A percentile compares a stretch with the other conserved stretches of the same genome.
Evolutionary conservation across 306 rosid genomes (phyloP).

Genomic region (Betula pendula): DNA sequence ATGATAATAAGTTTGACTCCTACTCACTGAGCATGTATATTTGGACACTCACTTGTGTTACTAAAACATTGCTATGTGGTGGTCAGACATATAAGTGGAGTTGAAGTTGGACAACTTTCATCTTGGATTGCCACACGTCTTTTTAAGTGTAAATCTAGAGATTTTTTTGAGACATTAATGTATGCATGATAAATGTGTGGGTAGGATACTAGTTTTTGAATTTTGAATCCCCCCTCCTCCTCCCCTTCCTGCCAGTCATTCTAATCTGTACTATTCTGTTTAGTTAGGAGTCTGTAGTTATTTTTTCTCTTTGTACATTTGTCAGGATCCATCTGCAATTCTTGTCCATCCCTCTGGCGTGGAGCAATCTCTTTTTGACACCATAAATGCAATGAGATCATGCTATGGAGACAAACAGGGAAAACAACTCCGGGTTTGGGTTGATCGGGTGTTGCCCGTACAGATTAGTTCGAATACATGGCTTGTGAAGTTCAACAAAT

Average conservation of each 20-base stretch:
- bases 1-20: neutral
- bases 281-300: constrained; percentile 1
- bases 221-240: neutral
- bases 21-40: neutral
- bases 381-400: constrained; percentile 36
- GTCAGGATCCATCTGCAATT: constrained; percentile 57
- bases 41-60: neutral
- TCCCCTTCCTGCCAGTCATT: neutral
- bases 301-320: constrained; percentile 24
- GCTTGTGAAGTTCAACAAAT: constrained; percentile 73
- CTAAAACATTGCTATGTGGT: neutral
- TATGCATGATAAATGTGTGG: neutral
- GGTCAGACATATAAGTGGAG: neutral
- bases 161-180: neutral
- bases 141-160: neutral
- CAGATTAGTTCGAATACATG: constrained; percentile 56
- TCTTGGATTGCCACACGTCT: neutral
- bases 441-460: constrained; percentile 55
- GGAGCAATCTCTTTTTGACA: constrained; percentile 39
- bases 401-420: constrained; percentile 75
- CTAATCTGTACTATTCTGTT: neutral
- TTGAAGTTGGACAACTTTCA: neutral
- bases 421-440: constrained; percentile 66
- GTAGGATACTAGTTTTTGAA: neutral
- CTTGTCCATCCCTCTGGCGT: constrained; percentile 72